Evolutionary conservation across 2,329 filamentous ascomycete genomes (phyloP).

Genomic region (Trichophyton verrucosum): DNA sequence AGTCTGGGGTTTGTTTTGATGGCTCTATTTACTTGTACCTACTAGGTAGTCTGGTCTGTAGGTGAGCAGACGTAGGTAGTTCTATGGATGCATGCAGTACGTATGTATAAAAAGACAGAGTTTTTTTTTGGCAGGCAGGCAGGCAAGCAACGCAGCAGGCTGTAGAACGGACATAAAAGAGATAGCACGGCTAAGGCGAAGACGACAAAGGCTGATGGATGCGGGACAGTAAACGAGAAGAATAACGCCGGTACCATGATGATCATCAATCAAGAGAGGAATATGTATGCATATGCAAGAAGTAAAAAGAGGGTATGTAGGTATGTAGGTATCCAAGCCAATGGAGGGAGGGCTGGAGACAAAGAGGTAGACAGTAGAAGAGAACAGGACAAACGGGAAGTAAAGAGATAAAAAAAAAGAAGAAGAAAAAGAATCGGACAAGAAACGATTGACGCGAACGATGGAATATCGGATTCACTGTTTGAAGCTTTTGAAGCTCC

Average conservation of each 20-base stretch:
- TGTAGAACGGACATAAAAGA: background rate
- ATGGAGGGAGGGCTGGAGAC: background rate
- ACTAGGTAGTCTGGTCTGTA: background rate
- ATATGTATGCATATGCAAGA: constrained; percentile 2
- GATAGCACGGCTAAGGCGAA: background rate
- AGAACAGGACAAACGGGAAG: background rate
- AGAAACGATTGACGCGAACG: constrained; percentile 9
- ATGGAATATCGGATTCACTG: constrained; percentile 11
- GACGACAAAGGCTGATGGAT: background rate
- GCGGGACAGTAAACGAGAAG: background rate
- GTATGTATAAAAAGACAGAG: background rate
- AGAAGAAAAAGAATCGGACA: background rate
- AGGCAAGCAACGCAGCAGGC: background rate
- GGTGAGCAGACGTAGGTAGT: background rate
- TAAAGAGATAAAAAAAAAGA: background rate
- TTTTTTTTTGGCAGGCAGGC: too few relatives aligned
- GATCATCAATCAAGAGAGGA: constrained; percentile 1
- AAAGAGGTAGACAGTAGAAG: background rate
- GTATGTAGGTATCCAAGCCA: too few relatives aligned
- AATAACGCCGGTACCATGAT: constrained; percentile 3
- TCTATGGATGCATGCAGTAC: background rate
- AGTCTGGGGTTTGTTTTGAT: background rate
- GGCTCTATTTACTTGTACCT: background rate
- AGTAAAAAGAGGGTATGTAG: background rate
- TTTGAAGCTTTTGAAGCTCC: constrained; percentile 12